These are phyloP conservation scores for Solanum pimpinellifolium DNA, from an alignment of 257 asterid species.

Conservation along the genomic window DNA sequence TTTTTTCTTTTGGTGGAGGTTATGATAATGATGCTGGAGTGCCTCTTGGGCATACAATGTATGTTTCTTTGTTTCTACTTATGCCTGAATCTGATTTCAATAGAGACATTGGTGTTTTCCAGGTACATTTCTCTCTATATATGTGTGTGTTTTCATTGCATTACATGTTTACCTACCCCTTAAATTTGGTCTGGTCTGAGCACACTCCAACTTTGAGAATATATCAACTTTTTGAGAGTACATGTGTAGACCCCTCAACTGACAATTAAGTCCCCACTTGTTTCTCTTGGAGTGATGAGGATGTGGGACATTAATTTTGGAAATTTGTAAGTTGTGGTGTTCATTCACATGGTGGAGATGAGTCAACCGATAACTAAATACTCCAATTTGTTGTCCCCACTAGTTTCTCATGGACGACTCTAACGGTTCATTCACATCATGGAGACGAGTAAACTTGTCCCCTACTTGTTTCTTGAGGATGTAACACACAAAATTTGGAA, in stretches of 20 bases:
- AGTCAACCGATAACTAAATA: no score
- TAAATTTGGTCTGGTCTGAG: accelerated
- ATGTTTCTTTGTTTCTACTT: slow-evolving; percentile 49
- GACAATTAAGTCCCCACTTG: not conserved
- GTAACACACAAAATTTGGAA: no score
- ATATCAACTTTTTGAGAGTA: not conserved
- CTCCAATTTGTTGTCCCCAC: no score
- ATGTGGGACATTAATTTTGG: not conserved
- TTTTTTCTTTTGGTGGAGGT: slow-evolving; percentile 14
- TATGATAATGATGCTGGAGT: slow-evolving; percentile 6
- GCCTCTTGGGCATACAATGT: slow-evolving; percentile 54
- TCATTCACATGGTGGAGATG: not conserved
- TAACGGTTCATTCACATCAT: no score
- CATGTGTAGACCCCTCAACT: not conserved
- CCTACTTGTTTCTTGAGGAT: no score
- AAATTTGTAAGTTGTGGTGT: not conserved
- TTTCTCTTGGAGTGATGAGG: not conserved
- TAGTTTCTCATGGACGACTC: no score
- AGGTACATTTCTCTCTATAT: slow-evolving; percentile 17
- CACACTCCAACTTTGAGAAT: not conserved
- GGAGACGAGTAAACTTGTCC: no score
- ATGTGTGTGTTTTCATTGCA: not conserved
- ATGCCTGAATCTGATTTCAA: slow-evolving; percentile 90
- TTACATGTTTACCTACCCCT: not conserved
- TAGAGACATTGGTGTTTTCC: slow-evolving; percentile 70